Percentiles rank a stretch among this genome's conserved stretches.
phyloP scores from a whole-genome alignment of 352 stramenopile genomes.

The Pythium chondricola region DNA sequence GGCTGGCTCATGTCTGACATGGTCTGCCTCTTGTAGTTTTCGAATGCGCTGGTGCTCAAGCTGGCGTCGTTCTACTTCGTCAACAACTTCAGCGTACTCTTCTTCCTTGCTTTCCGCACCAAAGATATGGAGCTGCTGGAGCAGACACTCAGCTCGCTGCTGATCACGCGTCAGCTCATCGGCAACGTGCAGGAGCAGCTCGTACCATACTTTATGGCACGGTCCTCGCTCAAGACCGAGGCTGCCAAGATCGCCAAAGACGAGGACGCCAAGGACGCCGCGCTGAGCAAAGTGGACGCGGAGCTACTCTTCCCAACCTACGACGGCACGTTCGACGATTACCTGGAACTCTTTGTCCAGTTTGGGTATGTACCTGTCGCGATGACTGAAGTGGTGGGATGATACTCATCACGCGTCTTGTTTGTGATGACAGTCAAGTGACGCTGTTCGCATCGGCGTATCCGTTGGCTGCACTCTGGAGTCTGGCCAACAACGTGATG shows the following conservation, averaged over 20 bases:
- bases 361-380: constrained; percentile 89
- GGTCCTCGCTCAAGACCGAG: constrained; percentile 80
- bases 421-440: constrained; percentile 78
- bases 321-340: constrained; percentile 90
- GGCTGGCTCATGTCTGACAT: too few relatives aligned
- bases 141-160: constrained; percentile 82
- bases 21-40: constrained; percentile 61
- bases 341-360: constrained; percentile 92
- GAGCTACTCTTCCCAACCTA: constrained; percentile 80
- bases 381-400: too few relatives aligned
- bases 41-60: constrained; percentile 95
- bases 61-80: constrained; percentile 97
- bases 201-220: constrained; percentile 73
- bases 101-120: constrained; percentile 94
- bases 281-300: constrained; percentile 66
- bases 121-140: constrained; percentile 85
- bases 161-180: constrained; percentile 80
- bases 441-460: constrained; percentile 93
- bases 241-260: constrained; percentile 66
- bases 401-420: background rate
- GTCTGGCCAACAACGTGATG: constrained; percentile 92
- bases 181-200: constrained; percentile 76
- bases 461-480: constrained; percentile 89
- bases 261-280: constrained; percentile 33
- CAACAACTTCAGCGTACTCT: constrained; percentile 95